Evolutionary conservation across 371 early-diverging fungal species (phyloP), one percentile per base, ranked within the genome.

Genomic region (Rhizopus microsporus): DNA sequence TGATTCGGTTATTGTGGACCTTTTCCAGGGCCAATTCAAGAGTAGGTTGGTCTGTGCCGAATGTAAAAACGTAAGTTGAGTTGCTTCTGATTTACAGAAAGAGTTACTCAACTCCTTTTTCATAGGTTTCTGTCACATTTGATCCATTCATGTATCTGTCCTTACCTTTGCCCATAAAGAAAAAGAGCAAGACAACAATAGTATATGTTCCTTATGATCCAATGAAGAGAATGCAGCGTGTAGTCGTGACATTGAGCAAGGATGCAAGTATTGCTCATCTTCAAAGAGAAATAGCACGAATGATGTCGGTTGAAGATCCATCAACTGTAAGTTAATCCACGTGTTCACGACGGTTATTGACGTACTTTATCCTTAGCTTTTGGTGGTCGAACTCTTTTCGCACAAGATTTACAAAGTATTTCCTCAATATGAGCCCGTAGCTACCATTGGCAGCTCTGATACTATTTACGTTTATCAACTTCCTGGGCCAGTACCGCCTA

Each of bases 21-120:
- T 90, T 8, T 94, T 94, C 63, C 92, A 93, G 64, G 93, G 91
- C 1, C 88, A 92, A 64, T 88, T 88, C 64, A 91, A 88, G 62
- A 85, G 86, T 32, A 84, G 85, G 1, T 71, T 93, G 31, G 77
- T 84, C 29, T 96, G 96, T 62, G 63, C 75, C 16, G 82, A 70
- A 10, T 92, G 92, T 56, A 49, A 65, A 7, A 81, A 87, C 68
- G 78, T 76, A 47, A 33, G 31, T 45, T 48, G 12, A 33, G 4
- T 40, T 40, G 17, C 0, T 40, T 9, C 10, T n/a, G 12, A 42
- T 4, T 7, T 46, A 33, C 33, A 32, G 12, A 23, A 16, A 44
- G 13, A 42, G 17, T 23, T 40, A 49, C 37, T 10, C 6, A 35
- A 49, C 23, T 43, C 4, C 40, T 40, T 38, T 0, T n/a, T 34